A percentile compares a stretch with the other conserved stretches of the same genome.
These are phyloP conservation scores for Pogostemon cablin DNA, from an alignment of 257 asterid genomes.

Conservation along the genomic window DNA sequence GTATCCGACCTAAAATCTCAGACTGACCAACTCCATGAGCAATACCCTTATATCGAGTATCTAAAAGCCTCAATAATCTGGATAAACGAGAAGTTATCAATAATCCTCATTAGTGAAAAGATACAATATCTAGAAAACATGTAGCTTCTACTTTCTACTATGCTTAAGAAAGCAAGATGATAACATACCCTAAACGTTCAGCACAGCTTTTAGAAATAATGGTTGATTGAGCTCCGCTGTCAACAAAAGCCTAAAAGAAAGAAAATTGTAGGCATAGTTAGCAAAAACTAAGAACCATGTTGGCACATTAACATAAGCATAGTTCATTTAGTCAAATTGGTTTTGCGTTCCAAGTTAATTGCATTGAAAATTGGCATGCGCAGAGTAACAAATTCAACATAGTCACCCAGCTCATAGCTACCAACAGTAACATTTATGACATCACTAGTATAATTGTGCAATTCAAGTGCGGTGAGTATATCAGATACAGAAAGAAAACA, in stretches of 20 bases:
- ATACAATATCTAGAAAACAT: constrained; percentile 26
- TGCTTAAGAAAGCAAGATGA: constrained; percentile 21
- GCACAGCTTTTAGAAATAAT: constrained; percentile 98
- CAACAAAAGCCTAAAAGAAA: constrained; percentile 89
- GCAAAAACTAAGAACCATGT: constrained; percentile 23
- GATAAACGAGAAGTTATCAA: constrained; percentile 30
- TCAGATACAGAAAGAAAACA: constrained; percentile 23
- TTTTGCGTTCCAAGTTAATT: constrained; percentile 9
- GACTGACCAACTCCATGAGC: constrained; percentile 98
- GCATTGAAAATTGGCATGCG: constrained; percentile 8
- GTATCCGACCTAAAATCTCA: constrained; percentile 94
- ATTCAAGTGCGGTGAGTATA: not conserved
- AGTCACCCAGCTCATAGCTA: constrained; percentile 19
- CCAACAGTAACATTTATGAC: constrained; percentile 21
- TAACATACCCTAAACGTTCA: constrained; percentile 84
- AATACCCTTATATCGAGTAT: constrained; percentile 89
- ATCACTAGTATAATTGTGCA: not conserved
- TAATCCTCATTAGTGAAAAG: constrained; percentile 10
- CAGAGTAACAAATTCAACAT: not conserved
- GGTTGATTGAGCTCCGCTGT: constrained; percentile 99
- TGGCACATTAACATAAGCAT: constrained; percentile 22
- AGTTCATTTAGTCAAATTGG: constrained; percentile 18
- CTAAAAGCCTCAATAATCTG: constrained; percentile 84
- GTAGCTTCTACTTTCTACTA: not conserved
- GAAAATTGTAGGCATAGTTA: constrained; percentile 13